Evolutionary conservation across 2,329 filamentous ascomycete genomes (phyloP).

Genomic region (Emmonsia crescens): DNA sequence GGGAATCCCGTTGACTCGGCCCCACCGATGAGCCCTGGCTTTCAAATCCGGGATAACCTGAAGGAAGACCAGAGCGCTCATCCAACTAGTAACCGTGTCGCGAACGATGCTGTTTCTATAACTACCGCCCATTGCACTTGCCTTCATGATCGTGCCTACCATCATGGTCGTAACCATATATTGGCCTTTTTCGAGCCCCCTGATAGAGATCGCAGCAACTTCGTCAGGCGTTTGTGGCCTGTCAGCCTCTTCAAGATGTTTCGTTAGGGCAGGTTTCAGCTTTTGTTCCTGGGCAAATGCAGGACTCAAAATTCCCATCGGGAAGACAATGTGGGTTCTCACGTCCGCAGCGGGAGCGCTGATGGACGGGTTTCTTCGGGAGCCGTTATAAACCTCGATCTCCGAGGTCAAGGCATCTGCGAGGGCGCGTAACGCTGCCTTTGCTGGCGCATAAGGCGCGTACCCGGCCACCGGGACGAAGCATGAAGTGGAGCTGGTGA

Average conservation of each 20-base stretch:
- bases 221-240: slow-evolving; percentile 65
- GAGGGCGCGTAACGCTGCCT: slow-evolving; percentile 72
- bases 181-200: slow-evolving; percentile 66
- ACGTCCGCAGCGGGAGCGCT: slow-evolving; percentile 52
- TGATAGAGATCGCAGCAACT: slow-evolving; percentile 60
- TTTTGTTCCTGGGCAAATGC: slow-evolving; percentile 66
- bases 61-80: slow-evolving; percentile 44
- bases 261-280: slow-evolving; percentile 70
- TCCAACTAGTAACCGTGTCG: slow-evolving; percentile 46
- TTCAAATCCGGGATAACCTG: slow-evolving; percentile 49
- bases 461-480: slow-evolving; percentile 76
- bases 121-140: slow-evolving; percentile 41
- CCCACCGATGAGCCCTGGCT: slow-evolving; percentile 46
- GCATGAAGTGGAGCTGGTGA: slow-evolving; percentile 68
- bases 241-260: slow-evolving; percentile 71
- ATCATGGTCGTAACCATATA: slow-evolving; percentile 68
- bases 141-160: slow-evolving; percentile 62
- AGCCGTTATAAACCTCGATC: slow-evolving; percentile 69
- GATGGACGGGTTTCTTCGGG: slow-evolving; percentile 32
- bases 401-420: slow-evolving; percentile 79
- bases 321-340: slow-evolving; percentile 70
- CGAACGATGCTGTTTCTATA: slow-evolving; percentile 42
- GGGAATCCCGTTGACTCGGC: slow-evolving; percentile 42
- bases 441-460: slow-evolving; percentile 68
- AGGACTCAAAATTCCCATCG: slow-evolving; percentile 69